phyloP scores from a whole-genome alignment of 768 basidiomycete species.

The Lentinus brumalis region DNA sequence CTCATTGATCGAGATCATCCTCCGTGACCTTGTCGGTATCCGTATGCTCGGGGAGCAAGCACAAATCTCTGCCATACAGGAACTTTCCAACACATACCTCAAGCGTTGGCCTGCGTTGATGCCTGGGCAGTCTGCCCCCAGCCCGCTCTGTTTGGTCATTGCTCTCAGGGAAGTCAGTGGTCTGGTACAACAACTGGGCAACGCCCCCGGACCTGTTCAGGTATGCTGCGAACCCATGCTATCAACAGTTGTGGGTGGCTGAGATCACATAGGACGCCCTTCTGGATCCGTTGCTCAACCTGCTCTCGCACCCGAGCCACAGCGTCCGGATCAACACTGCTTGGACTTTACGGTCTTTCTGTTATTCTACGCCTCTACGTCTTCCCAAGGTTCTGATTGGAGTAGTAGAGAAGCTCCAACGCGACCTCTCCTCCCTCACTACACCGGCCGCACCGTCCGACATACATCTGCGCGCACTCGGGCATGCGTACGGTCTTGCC shows the following conservation, averaged over 20 bases:
- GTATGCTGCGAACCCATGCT: slow-evolving; percentile 35
- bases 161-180: slow-evolving; percentile 84
- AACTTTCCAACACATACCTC: slow-evolving; percentile 77
- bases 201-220: slow-evolving; percentile 88
- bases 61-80: slow-evolving; percentile 89
- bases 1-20: slow-evolving; percentile 71
- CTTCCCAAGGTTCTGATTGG: slow-evolving; percentile 77
- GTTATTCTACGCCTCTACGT: slow-evolving; percentile 83
- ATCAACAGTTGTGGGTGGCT: background rate
- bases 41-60: slow-evolving; percentile 92
- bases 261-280: slow-evolving; percentile 60
- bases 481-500: slow-evolving; percentile 89
- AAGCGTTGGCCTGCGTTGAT: slow-evolving; percentile 94
- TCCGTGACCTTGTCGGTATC: slow-evolving; percentile 86
- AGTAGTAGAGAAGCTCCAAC: slow-evolving; percentile 80
- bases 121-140: slow-evolving; percentile 78
- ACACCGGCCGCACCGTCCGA: slow-evolving; percentile 75
- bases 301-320: slow-evolving; percentile 86
- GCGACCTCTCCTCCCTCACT: slow-evolving; percentile 74
- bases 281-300: slow-evolving; percentile 79
- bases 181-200: slow-evolving; percentile 85
- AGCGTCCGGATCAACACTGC: slow-evolving; percentile 84
- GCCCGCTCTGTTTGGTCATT: slow-evolving; percentile 66
- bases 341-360: slow-evolving; percentile 89
- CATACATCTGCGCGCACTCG: slow-evolving; percentile 69